Percentiles rank a stretch among this genome's conserved stretches.
Conservation (phyloP, 768 basidiomycete species). For the Leccinum obscurum region DNA sequence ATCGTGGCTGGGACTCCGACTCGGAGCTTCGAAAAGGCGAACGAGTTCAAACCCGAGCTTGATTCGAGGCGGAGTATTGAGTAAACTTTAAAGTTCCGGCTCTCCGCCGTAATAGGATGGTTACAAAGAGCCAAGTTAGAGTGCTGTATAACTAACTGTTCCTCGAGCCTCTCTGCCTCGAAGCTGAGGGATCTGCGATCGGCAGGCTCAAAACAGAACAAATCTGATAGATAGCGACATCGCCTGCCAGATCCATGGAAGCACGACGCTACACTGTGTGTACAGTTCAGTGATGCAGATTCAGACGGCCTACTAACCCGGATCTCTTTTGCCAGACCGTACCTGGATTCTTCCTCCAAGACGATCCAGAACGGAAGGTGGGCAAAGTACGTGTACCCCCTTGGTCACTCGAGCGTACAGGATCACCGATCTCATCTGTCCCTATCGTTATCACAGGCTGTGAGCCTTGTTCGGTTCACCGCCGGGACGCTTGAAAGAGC, state of each 20-base stretch:
- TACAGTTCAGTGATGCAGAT: not conserved
- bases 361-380: constrained; percentile 16
- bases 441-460: constrained; percentile 7
- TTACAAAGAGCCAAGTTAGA: not conserved
- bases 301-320: not conserved
- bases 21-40: no score
- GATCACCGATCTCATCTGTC: constrained; percentile 3
- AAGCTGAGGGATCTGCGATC: not conserved
- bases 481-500: not conserved
- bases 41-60: no score
- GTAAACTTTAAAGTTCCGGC: not conserved
- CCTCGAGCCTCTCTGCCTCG: not conserved
- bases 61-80: not conserved
- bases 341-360: constrained; percentile 21
- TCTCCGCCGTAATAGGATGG: not conserved
- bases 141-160: no score
- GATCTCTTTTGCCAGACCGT: constrained; percentile 5
- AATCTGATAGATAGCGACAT: not conserved
- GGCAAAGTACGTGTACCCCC: constrained; percentile 11
- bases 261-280: constrained; percentile 20
- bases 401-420: not conserved
- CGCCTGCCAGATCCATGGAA: constrained; percentile 3
- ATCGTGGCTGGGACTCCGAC: no score
- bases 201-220: not conserved
- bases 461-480: constrained; percentile 7